Evolutionary conservation across 176 grass and related monocot genomes (phyloP), one percentile per base, ranked within the genome.

Genomic region (Elaeis guineensis): DNA sequence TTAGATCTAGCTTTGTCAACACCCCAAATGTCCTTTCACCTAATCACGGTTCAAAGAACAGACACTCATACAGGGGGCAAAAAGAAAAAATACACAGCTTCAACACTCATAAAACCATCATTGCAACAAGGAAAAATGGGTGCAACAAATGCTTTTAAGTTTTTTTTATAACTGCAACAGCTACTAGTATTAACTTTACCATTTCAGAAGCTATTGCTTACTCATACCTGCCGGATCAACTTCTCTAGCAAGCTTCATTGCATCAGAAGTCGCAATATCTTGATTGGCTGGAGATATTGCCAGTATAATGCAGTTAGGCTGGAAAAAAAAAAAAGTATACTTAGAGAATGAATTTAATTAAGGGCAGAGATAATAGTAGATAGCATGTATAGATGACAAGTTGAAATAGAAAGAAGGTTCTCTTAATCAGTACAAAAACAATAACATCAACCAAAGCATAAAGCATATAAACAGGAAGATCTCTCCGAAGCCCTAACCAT

Each of bases 1-100:
- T 94, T 51, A 94, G 76, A 35, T 94, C 89, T 53, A 94, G 72
- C 80, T 94, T 94, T 52, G 89, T 94, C 50, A 94, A 69, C 62
- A 95, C 84, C 21, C 89, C 89, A 65, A 95, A 95, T 61, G 84
- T 95, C 51, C 89, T 79, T 79, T 95, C 89, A 69, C 89, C 89
- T 95, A 39, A 55, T 49, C 19, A 29, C 21, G 57, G 19, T 35
- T 49, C 28, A 16, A 77, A 21, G 4, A 62, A 39, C 1, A 44
- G 8, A 14, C 35, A 12, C 2, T 44, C 35, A 44, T 12, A 44
- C 35, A 11, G 35, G 35, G 35, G 35, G 5, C n/a, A 30, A 12
- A 44, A 44, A 3, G 35, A 14, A 9, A 44, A 44, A 3, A 9
- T 14, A 44, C 11, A 44, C 1, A 30, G 28, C 35, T 44, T 44